These are phyloP conservation scores for Colletotrichum truncatum DNA, from an alignment of 2,329 filamentous ascomycete genomes.

Conservation along the genomic window DNA sequence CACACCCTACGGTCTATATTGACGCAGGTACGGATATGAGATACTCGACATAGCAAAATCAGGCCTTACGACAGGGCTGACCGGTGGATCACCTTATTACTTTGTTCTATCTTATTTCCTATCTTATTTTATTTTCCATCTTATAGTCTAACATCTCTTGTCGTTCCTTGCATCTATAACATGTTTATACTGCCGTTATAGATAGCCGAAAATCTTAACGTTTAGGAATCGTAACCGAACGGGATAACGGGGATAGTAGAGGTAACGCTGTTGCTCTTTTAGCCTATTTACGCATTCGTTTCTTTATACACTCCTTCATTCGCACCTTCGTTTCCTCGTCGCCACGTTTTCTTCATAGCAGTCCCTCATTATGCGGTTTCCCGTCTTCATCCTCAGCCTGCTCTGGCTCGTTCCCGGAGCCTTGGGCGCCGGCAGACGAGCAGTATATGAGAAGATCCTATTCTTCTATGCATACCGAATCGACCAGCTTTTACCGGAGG, in stretches of 20 bases:
- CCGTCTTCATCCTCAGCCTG: background rate
- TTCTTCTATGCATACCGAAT: background rate
- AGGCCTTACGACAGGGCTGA: background rate
- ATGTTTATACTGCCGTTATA: conserved; percentile 10
- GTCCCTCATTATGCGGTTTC: background rate
- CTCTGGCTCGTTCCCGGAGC: background rate
- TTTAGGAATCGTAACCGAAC: background rate
- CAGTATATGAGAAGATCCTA: background rate
- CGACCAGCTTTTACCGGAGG: background rate
- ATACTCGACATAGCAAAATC: background rate
- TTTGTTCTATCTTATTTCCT: background rate
- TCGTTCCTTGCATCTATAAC: conserved; percentile 8
- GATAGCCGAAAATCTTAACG: background rate
- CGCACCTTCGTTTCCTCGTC: background rate
- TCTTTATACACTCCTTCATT: background rate
- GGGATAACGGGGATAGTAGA: conserved; percentile 7
- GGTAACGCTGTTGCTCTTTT: conserved; percentile 2
- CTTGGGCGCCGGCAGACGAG: background rate
- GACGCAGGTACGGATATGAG: background rate
- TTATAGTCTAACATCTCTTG: conserved; percentile 2
- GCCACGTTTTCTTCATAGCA: background rate
- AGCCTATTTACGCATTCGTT: conserved; percentile 2
- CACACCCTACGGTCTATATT: background rate
- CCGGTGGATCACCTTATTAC: background rate
- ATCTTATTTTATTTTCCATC: background rate